Conservation (phyloP, 2,329 filamentous ascomycete genomes). For the Nothophaeocryptopus gaeumannii region DNA sequence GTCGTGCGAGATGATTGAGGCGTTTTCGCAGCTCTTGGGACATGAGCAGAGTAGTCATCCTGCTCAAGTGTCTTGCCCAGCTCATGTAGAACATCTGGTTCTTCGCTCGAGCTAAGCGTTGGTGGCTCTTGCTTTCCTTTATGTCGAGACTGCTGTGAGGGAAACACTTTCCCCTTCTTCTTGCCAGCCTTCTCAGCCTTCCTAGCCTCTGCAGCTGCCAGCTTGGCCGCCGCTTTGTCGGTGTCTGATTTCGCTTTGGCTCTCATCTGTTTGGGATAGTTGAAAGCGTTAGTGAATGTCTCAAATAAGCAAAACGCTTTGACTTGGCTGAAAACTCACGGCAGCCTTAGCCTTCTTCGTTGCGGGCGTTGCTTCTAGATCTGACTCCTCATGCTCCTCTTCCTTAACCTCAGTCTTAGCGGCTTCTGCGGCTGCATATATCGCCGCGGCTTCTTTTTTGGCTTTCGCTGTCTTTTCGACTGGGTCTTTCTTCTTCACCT, state of each 20-base stretch:
- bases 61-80: conserved; percentile 11
- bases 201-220: conserved; percentile 15
- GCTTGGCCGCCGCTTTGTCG: conserved; percentile 24
- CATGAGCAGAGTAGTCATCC: background rate
- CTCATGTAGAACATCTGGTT: conserved; percentile 5
- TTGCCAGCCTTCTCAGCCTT: conserved; percentile 12
- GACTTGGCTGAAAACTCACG: too few species aligned
- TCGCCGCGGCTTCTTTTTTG: conserved; percentile 31
- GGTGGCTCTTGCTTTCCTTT: conserved; percentile 22
- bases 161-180: conserved; percentile 5
- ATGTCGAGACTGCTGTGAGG: conserved; percentile 1
- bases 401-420: conserved; percentile 15
- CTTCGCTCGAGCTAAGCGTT: conserved; percentile 19
- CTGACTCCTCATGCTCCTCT: conserved; percentile 31
- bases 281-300: too few species aligned
- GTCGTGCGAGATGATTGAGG: conserved; percentile 11
- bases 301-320: too few species aligned
- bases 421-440: conserved; percentile 29
- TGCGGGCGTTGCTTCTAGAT: conserved; percentile 37
- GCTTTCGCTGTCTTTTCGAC: conserved; percentile 35
- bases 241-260: conserved; percentile 25
- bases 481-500: conserved; percentile 56
- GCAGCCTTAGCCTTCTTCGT: conserved; percentile 42
- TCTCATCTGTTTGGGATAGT: conserved; percentile 15
- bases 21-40: conserved; percentile 6